phyloP scores from a whole-genome alignment of 2,329 filamentous ascomycete genomes.

The Colletotrichum abscissum region DNA sequence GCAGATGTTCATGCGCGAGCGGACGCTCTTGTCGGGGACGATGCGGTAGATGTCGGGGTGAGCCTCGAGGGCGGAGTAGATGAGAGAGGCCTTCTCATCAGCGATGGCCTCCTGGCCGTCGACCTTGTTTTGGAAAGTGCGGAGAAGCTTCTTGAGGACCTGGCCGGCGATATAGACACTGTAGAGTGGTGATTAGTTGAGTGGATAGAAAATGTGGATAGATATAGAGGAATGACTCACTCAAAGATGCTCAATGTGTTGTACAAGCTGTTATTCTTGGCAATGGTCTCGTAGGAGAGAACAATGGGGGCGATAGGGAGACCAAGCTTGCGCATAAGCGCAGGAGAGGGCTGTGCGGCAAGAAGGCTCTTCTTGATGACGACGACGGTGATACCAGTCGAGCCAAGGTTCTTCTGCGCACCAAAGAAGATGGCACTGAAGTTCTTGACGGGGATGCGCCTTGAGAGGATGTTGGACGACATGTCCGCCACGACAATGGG shows the following conservation, averaged over 20 bases:
- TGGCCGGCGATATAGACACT: constrained; percentile 91
- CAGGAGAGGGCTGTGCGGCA: constrained; percentile 76
- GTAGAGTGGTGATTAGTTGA: constrained; percentile 9
- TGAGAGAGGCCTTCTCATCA: constrained; percentile 77
- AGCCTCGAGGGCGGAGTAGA: constrained; percentile 83
- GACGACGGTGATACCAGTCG: constrained; percentile 86
- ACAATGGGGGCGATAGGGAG: constrained; percentile 84
- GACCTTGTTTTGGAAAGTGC: constrained; percentile 74
- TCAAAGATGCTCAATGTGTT: constrained; percentile 96
- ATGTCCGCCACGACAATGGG: constrained; percentile 91
- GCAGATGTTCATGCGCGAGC: constrained; percentile 95
- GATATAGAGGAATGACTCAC: constrained; percentile 51
- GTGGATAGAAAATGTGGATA: not conserved
- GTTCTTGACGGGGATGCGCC: constrained; percentile 80
- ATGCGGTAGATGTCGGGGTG: constrained; percentile 79
- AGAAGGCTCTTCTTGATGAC: constrained; percentile 86
- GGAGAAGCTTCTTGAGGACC: constrained; percentile 82
- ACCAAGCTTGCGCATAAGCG: constrained; percentile 78
- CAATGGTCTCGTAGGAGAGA: constrained; percentile 84
- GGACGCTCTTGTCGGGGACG: constrained; percentile 78
- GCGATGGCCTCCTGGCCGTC: constrained; percentile 80
- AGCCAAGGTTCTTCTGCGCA: constrained; percentile 94
- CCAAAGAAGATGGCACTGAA: constrained; percentile 91
- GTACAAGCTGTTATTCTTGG: constrained; percentile 95
- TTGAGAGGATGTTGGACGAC: constrained; percentile 91